phyloP scores from a whole-genome alignment of 208 protist species.

The Crithidia fasciculata region DNA sequence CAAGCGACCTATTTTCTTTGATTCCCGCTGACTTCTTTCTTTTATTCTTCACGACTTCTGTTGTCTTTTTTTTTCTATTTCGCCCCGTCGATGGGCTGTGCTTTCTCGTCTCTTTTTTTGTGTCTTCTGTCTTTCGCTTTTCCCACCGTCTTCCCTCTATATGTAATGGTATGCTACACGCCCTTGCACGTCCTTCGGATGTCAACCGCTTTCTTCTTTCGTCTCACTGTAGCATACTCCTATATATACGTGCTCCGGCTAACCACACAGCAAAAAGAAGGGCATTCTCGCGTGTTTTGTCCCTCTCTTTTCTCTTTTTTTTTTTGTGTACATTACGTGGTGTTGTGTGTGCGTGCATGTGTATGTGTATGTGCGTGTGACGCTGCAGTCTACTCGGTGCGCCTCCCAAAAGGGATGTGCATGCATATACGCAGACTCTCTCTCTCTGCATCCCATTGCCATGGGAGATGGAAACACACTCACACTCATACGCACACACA shows the following conservation, averaged over 20 bases:
- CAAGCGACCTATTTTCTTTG: constrained; percentile 7
- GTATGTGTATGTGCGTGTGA: not conserved
- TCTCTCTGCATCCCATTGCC: no score
- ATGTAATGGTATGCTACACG: constrained; percentile 1
- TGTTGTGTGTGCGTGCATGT: not conserved
- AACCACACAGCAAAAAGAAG: no score
- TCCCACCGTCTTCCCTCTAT: not conserved
- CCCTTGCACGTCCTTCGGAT: constrained; percentile 2
- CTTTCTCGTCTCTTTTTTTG: not conserved
- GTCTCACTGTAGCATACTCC: no score
- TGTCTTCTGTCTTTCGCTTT: not conserved
- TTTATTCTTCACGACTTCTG: not conserved
- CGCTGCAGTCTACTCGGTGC: no score
- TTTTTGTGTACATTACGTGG: no score
- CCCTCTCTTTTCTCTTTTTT: no score
- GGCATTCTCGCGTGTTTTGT: no score
- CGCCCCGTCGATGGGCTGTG: not conserved
- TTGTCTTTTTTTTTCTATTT: constrained; percentile 17
- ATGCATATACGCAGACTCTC: no score
- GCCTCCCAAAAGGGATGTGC: no score
- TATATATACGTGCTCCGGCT: no score
- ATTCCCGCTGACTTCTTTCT: not conserved
- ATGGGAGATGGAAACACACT: no score
- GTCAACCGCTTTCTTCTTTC: not conserved
- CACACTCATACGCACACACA: no score